Base-by-base conservation (phyloP, 1,284 basidiomycete species). In the Takashimella koratensis region DNA sequence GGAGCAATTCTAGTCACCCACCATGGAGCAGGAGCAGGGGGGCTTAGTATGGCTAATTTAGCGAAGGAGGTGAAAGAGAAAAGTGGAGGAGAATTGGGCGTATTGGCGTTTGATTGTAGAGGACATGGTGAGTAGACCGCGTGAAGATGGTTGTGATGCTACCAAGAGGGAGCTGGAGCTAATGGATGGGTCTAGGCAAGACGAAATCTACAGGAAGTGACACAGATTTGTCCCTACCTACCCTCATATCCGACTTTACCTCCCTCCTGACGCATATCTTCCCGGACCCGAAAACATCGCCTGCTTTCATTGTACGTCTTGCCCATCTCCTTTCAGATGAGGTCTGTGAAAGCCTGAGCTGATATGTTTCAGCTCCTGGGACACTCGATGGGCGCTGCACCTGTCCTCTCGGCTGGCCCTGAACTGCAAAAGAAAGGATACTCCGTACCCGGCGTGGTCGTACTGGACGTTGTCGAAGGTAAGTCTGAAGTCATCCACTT, bases 381-480 rank as follows among this genome's bases (percentile, higher is more conserved):
- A 0, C 90, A 94, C 67, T 91, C 89, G 58, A 90, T 95, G 85
- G 93, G 93, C 11, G 91, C 91, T 16, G 86, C 90, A 0, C 90
- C 94, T 1, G 82, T 88, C n/a, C 83, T 87, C 2, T 82, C 84
- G 11, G 82, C 86, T 1, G 84, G 83, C 56, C 83, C 88, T 0
- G 66, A 76, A 6, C 79, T 97, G 1, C 81, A 88, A 53, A 80
- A 83, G 44, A 77, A 78, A 20, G 83, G 84, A 43, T 94, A 88
- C 61, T 79, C 79, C 5, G 79, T 97, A 0, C 81, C 83, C 0
- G 95, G 96, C 0, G 86, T 97, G 1, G 83, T 84, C 1, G 92
- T 97, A 1, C 79, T 99, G 1, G 96, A 98, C 65, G 92, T 98
- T 5, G 96, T 99, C 0, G 95, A 99, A 80, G 95, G 90, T 88